Percentiles rank a stretch among this genome's conserved stretches.
These are phyloP conservation scores for Phytophthora pluvialis DNA, from an alignment of 352 stramenopile species.

Conservation along the genomic window DNA sequence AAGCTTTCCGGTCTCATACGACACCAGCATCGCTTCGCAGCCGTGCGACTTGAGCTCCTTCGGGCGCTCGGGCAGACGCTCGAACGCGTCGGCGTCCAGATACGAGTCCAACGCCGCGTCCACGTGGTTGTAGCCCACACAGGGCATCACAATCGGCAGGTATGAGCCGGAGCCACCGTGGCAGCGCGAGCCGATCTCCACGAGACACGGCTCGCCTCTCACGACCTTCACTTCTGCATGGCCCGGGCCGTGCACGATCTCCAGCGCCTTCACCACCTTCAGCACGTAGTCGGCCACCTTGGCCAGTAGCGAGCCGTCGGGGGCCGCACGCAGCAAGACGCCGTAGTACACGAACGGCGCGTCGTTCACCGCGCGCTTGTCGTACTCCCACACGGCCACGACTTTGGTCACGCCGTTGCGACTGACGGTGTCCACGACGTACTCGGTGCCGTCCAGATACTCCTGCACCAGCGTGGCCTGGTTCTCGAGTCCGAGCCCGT, in stretches of 20 bases:
- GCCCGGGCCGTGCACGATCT: constrained; percentile 81
- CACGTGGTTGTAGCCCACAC: constrained; percentile 94
- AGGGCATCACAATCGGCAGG: constrained; percentile 87
- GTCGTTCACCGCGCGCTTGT: constrained; percentile 94
- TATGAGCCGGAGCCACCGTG: constrained; percentile 96
- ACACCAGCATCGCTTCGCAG: constrained; percentile 93
- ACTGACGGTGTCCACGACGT: constrained; percentile 96
- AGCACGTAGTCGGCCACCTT: constrained; percentile 70
- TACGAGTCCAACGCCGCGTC: constrained; percentile 90
- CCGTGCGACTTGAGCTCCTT: constrained; percentile 79
- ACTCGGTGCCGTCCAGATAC: constrained; percentile 94
- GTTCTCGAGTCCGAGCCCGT: constrained; percentile 87
- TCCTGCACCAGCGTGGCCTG: constrained; percentile 94
- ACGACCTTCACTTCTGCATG: constrained; percentile 92
- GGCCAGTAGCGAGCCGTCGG: constrained; percentile 49
- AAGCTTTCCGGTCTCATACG: constrained; percentile 86
- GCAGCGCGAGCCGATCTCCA: constrained; percentile 95
- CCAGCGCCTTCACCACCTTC: constrained; percentile 80
- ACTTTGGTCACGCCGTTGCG: constrained; percentile 94
- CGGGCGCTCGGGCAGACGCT: constrained; percentile 53
- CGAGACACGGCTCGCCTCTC: constrained; percentile 86
- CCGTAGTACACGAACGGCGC: constrained; percentile 96
- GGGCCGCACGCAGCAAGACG: constrained; percentile 69
- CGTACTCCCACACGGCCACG: constrained; percentile 97
- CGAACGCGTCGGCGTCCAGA: constrained; percentile 73